Evolutionary conservation across 768 basidiomycete species (phyloP).

Genomic region (Suillus sp.): DNA sequence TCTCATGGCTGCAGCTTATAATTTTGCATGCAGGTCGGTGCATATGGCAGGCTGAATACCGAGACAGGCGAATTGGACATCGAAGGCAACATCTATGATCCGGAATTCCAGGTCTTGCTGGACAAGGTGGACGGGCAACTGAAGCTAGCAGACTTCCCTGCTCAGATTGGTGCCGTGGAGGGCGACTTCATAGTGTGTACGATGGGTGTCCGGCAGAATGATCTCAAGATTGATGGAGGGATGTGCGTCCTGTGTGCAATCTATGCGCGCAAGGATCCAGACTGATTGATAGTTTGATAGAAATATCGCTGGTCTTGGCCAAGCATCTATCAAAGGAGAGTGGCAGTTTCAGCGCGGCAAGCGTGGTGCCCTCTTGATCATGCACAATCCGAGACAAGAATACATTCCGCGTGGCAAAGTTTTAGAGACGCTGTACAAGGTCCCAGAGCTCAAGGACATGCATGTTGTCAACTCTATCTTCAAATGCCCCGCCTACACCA

Average conservation of each 20-base stretch:
- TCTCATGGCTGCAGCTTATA: neutral
- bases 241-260: neutral
- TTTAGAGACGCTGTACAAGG: slow-evolving; percentile 21
- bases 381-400: slow-evolving; percentile 26
- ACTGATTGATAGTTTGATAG: slow-evolving; percentile 1
- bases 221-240: slow-evolving; percentile 16
- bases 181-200: slow-evolving; percentile 24
- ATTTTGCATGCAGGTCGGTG: slow-evolving; percentile 26
- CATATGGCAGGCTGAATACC: slow-evolving; percentile 29
- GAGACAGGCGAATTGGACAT: slow-evolving; percentile 10
- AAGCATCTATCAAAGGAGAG: slow-evolving; percentile 31
- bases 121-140: slow-evolving; percentile 6
- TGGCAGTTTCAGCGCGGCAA: slow-evolving; percentile 28
- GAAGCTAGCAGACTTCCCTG: slow-evolving; percentile 6
- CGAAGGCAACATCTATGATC: slow-evolving; percentile 33
- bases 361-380: slow-evolving; percentile 33
- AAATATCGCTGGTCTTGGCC: slow-evolving; percentile 17
- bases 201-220: slow-evolving; percentile 19
- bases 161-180: slow-evolving; percentile 16
- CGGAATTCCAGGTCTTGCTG: slow-evolving; percentile 12
- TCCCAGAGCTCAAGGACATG: slow-evolving; percentile 23
- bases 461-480: slow-evolving; percentile 28
- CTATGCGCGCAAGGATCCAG: neutral
- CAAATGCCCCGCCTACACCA: slow-evolving; percentile 30
- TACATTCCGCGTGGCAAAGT: slow-evolving; percentile 18